Conservation (phyloP, 78 protist genomes). For the Monosiga brevicollis region DNA sequence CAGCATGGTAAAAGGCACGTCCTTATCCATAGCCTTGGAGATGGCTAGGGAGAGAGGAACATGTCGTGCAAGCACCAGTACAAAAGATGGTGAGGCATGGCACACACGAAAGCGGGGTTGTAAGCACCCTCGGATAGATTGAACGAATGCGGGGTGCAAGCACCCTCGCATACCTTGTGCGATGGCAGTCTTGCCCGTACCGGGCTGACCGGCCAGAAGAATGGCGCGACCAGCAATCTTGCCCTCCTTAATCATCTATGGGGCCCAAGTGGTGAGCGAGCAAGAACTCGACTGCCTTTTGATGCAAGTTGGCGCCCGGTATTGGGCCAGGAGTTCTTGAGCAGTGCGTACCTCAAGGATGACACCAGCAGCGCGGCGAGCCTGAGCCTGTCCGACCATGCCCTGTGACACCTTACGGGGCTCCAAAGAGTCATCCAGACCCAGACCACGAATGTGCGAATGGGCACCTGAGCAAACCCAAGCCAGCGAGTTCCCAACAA, state of each 20-base stretch:
- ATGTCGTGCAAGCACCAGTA: background rate
- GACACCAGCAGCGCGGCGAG: constrained; percentile 62
- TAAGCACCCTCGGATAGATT: background rate
- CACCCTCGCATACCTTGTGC: constrained; percentile 50
- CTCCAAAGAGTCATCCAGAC: constrained; percentile 60
- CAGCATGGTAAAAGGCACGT: constrained; percentile 99
- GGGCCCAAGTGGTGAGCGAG: constrained; percentile 18
- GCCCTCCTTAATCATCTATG: constrained; percentile 83
- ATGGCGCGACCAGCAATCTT: constrained; percentile 99
- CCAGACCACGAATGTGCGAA: constrained; percentile 96
- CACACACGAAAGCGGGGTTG: background rate
- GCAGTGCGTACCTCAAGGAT: constrained; percentile 1
- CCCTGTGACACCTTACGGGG: constrained; percentile 31
- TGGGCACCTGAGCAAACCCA: constrained; percentile 71
- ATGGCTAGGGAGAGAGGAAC: background rate
- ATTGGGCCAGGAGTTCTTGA: background rate
- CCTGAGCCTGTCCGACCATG: constrained; percentile 91
- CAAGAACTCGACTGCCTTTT: no score
- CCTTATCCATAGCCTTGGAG: constrained; percentile 91
- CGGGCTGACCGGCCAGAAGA: constrained; percentile 97
- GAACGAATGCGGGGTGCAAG: background rate
- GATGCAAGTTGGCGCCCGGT: no score
- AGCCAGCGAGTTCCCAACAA: no score
- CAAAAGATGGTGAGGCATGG: background rate
- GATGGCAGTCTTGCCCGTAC: constrained; percentile 96